Conservation (phyloP, 371 early-diverging fungal species). For the Mortierella polycephala region DNA sequence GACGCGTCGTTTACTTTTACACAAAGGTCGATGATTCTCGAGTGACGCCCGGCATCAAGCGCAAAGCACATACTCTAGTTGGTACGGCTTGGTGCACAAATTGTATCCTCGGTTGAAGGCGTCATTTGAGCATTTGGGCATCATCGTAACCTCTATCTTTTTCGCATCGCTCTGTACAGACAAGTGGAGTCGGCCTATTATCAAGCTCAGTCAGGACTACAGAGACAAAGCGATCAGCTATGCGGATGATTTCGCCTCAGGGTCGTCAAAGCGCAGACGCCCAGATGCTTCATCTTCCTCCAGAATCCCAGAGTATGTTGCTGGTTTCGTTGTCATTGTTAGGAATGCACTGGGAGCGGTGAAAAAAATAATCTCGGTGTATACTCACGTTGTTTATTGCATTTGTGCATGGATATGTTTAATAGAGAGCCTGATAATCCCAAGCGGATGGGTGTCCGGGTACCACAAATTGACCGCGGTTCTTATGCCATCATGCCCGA, state of each 20-base stretch:
- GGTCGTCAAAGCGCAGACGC: constrained; percentile 33
- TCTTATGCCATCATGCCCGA: constrained; percentile 49
- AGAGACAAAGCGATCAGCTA: constrained; percentile 66
- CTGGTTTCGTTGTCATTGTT: not conserved
- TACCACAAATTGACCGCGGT: constrained; percentile 42
- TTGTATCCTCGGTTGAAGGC: too few species aligned
- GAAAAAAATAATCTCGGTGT: not conserved
- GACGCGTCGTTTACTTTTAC: constrained; percentile 95
- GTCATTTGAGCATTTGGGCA: too few species aligned
- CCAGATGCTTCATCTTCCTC: constrained; percentile 5
- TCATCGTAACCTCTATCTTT: not conserved
- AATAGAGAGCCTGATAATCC: constrained; percentile 2
- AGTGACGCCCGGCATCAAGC: constrained; percentile 77
- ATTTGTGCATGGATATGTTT: too few species aligned
- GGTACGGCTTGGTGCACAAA: constrained; percentile 49
- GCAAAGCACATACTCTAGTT: constrained; percentile 85
- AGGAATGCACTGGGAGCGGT: not conserved
- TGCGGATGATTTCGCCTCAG: constrained; percentile 19
- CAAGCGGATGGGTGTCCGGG: constrained; percentile 38
- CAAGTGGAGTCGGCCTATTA: constrained; percentile 90
- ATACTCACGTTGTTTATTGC: too few species aligned
- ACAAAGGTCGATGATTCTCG: constrained; percentile 82
- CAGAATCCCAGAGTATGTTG: constrained; percentile 30
- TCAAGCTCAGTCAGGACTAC: constrained; percentile 83
- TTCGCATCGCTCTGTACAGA: constrained; percentile 42